phyloP scores from a whole-genome alignment of 2,329 filamentous ascomycete genomes.

The Sarocladiaceae sp. region DNA sequence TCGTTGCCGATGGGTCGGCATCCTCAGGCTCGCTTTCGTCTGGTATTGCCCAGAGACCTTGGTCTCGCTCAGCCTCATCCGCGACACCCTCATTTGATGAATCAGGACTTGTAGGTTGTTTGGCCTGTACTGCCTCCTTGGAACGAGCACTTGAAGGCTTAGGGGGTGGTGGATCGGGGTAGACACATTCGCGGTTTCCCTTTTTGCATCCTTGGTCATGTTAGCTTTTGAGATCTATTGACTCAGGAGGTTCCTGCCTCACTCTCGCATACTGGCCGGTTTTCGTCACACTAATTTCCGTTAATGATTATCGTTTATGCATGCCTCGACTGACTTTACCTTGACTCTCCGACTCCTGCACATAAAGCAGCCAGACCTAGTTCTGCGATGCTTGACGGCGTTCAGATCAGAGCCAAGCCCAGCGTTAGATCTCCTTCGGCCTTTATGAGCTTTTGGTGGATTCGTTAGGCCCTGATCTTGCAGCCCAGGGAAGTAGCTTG shows the following conservation, averaged over 20 bases:
- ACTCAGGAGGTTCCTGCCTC: conserved; percentile 26
- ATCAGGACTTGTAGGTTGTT: conserved; percentile 40
- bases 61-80: conserved; percentile 33
- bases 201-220: conserved; percentile 71
- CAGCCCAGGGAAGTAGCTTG: conserved; percentile 44
- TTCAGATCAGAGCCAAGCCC: conserved; percentile 42
- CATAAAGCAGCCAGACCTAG: conserved; percentile 87
- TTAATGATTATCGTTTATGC: conserved; percentile 17
- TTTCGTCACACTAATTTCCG: conserved; percentile 77
- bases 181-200: conserved; percentile 83
- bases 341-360: conserved; percentile 85
- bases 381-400: conserved; percentile 86
- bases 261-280: conserved; percentile 78
- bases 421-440: conserved; percentile 41
- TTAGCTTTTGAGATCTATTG: conserved; percentile 11
- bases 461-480: conserved; percentile 44
- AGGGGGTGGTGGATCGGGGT: conserved; percentile 62
- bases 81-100: conserved; percentile 51
- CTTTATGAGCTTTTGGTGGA: conserved; percentile 40
- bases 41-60: conserved; percentile 44
- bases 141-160: conserved; percentile 26
- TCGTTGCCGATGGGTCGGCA: conserved; percentile 15
- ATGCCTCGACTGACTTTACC: conserved; percentile 33
- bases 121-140: conserved; percentile 2
- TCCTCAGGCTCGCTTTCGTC: conserved; percentile 48